Evolutionary conservation across 805 yeast species (phyloP).

Genomic region (Wickerhamiella dianesei): DNA sequence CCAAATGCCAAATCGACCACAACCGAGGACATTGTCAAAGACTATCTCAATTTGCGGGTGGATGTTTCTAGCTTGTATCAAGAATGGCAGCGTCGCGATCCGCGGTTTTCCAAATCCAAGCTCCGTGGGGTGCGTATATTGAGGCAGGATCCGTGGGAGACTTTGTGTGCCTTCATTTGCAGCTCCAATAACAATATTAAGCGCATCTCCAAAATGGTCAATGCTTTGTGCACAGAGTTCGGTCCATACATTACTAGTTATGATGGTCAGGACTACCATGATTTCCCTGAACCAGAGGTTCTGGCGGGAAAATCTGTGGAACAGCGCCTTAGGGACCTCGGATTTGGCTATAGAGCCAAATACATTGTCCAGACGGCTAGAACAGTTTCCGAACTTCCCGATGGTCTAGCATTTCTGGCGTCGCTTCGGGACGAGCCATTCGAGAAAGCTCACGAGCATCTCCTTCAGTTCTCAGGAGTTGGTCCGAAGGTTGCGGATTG

Average conservation of each 20-base stretch:
- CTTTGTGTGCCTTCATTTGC: slow-evolving; percentile 77
- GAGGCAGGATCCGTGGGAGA: slow-evolving; percentile 96
- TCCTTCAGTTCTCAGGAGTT: slow-evolving; percentile 66
- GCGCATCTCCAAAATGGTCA: slow-evolving; percentile 86
- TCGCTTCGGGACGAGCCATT: slow-evolving; percentile 35
- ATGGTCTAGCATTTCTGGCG: slow-evolving; percentile 27
- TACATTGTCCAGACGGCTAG: slow-evolving; percentile 69
- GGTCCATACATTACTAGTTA: slow-evolving; percentile 47
- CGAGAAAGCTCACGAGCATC: slow-evolving; percentile 40
- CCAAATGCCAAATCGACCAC: slow-evolving; percentile 17
- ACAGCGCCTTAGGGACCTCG: slow-evolving; percentile 30
- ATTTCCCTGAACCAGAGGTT: slow-evolving; percentile 58
- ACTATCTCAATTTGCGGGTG: slow-evolving; percentile 59
- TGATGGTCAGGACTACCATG: slow-evolving; percentile 44
- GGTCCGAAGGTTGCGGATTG: slow-evolving; percentile 99
- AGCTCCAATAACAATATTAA: slow-evolving; percentile 93
- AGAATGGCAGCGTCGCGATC: slow-evolving; percentile 46
- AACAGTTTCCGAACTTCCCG: slow-evolving; percentile 31
- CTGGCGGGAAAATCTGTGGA: slow-evolving; percentile 35
- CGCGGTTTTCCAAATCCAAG: slow-evolving; percentile 24
- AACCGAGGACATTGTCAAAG: slow-evolving; percentile 33
- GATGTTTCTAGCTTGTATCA: slow-evolving; percentile 39
- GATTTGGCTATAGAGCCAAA: slow-evolving; percentile 86
- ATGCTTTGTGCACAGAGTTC: slow-evolving; percentile 52
- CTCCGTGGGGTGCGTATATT: slow-evolving; percentile 70